These are phyloP conservation scores for Monilinia fructicola DNA, from an alignment of 2,329 filamentous ascomycete species.

Conservation along the genomic window DNA sequence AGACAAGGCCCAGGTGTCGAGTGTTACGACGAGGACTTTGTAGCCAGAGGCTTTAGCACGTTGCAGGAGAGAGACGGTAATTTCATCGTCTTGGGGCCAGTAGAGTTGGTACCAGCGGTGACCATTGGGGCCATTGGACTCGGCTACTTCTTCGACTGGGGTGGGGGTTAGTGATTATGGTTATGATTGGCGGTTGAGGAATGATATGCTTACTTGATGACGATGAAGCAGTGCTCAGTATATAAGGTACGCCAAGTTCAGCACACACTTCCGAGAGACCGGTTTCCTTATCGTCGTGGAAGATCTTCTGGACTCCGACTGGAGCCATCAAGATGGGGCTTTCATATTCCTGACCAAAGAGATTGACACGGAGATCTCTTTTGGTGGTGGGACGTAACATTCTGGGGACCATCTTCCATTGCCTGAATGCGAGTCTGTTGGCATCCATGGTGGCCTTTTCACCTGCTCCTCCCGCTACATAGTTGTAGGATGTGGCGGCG, in stretches of 20 bases:
- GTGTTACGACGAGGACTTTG: slow-evolving; percentile 66
- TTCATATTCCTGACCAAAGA: slow-evolving; percentile 53
- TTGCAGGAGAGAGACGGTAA: slow-evolving; percentile 62
- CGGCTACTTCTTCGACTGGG: slow-evolving; percentile 66
- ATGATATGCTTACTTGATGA: slow-evolving; percentile 13
- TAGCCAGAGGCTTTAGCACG: slow-evolving; percentile 63
- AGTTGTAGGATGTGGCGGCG: slow-evolving; percentile 53
- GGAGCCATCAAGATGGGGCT: slow-evolving; percentile 62
- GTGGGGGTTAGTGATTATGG: neutral
- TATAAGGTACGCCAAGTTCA: slow-evolving; percentile 62
- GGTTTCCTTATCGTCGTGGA: slow-evolving; percentile 64
- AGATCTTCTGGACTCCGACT: slow-evolving; percentile 66
- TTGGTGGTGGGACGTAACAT: slow-evolving; percentile 50
- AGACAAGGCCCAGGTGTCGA: slow-evolving; percentile 67
- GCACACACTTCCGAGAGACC: slow-evolving; percentile 63
- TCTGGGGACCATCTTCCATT: slow-evolving; percentile 61
- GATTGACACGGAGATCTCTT: slow-evolving; percentile 39
- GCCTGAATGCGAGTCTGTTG: slow-evolving; percentile 65
- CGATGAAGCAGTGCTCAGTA: slow-evolving; percentile 62
- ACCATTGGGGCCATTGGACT: slow-evolving; percentile 53
- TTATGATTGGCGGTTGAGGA: neutral
- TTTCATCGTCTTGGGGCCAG: slow-evolving; percentile 65
- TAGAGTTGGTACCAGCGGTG: slow-evolving; percentile 74
- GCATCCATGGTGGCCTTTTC: slow-evolving; percentile 60
- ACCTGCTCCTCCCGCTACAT: slow-evolving; percentile 62